Percentiles rank a stretch among this genome's conserved stretches.
phyloP scores from a whole-genome alignment of 805 yeast genomes.

The Maudiozyma serrabonitensis region DNA sequence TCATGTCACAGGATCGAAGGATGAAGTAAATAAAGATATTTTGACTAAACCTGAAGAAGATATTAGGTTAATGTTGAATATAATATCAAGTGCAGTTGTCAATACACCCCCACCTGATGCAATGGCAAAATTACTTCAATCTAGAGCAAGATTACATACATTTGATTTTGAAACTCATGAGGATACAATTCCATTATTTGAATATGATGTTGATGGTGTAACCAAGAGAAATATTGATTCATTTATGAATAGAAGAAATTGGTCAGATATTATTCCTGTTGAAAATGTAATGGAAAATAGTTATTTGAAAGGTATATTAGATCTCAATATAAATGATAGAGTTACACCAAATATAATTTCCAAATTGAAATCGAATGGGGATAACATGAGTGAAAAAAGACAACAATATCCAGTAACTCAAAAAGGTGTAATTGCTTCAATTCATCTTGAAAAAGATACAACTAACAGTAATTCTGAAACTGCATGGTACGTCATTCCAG shows the following conservation, averaged over 20 bases:
- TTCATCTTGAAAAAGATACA: constrained; percentile 64
- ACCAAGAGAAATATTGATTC: constrained; percentile 33
- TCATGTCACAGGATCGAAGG: constrained; percentile 30
- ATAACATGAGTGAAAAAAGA: constrained; percentile 32
- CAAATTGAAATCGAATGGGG: constrained; percentile 5
- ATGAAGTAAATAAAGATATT: constrained; percentile 32
- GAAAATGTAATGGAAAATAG: constrained; percentile 28
- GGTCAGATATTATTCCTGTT: constrained; percentile 56
- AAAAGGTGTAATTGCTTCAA: constrained; percentile 53
- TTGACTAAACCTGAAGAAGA: constrained; percentile 52
- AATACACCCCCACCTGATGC: constrained; percentile 90
- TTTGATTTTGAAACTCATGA: constrained; percentile 61
- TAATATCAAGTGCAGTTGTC: constrained; percentile 81
- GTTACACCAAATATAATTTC: constrained; percentile 24
- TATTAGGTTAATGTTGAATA: constrained; percentile 68
- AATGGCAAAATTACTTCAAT: constrained; percentile 66
- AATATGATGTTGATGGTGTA: constrained; percentile 45
- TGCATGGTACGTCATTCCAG: constrained; percentile 54
- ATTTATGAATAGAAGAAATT: constrained; percentile 60
- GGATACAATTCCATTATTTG: constrained; percentile 69
- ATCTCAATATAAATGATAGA: constrained; percentile 8
- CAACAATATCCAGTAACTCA: constrained; percentile 50
- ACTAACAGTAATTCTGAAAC: constrained; percentile 41
- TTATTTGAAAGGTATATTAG: constrained; percentile 8
- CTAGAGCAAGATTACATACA: constrained; percentile 58